Base-by-base conservation (phyloP, 352 stramenopile species). In the Pythium utonaiense region DNA sequence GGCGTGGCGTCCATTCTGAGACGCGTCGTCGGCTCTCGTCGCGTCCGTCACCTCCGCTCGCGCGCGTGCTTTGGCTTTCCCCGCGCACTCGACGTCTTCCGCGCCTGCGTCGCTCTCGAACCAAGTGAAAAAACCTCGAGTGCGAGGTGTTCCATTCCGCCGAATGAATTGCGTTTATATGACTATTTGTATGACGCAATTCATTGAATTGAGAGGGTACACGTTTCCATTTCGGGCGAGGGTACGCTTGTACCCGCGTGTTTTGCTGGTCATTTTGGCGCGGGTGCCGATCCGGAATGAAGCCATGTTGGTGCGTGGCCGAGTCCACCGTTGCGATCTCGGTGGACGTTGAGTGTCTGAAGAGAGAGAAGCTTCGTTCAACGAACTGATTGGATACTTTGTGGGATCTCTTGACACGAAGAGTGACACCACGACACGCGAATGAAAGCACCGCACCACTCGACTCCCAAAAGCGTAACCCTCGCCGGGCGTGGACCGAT, bases 181-280 rank as follows among this genome's bases (percentile, higher is more conserved):
- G 61, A 51, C 6, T 17, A 14, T 75, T 80, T 83, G 74, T 85
- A 88, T 67, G 41, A 0, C 31, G 10, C 75, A 73, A 86, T 89
- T 89, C 67, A 80, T 63, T 78, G 62, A 83, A 71, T 88, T 61
- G 62, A 45, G 19, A 30, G 34, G 60, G 48, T 64, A 62, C 52
- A 42, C 28, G 27, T 6, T 28, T 27, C 24, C 12, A 31, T n/a
- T n/a, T n/a, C n/a, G n/a, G n/a, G n/a, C 41, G 25, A 6, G 17
- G n/a, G 19, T 31, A 3, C 45, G 21, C 14, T n/a, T 31, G 49
- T 42, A 36, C 44, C n/a, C 25, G 5, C 34, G 22, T n/a, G 27
- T 42, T 44, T 25, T 47, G 40, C 40, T 22, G 40, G 40, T 47
- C 40, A 47, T 27, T n/a, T n/a, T 21, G 7, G 19, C n/a, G 54